phyloP scores from a whole-genome alignment of 148 eudicot species.

The Fagopyrum esculentum region DNA sequence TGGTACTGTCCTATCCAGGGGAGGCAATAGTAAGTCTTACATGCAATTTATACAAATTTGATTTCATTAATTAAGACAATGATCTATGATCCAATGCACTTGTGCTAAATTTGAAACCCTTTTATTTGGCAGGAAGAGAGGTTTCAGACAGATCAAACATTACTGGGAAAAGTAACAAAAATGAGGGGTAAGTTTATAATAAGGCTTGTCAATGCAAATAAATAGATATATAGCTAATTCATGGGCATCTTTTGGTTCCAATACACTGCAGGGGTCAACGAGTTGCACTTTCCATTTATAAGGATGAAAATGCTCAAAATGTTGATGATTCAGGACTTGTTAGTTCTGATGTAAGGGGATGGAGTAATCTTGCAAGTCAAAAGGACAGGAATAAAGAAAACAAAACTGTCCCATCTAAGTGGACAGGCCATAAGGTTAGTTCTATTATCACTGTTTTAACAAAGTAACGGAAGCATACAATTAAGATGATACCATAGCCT shows the following conservation, averaged over 20 bases:
- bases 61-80: neutral
- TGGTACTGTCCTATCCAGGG: slow-evolving; percentile 61
- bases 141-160: slow-evolving; percentile 39
- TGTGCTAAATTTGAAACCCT: slow-evolving; percentile 18
- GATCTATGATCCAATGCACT: neutral
- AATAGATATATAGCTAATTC: neutral
- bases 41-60: neutral
- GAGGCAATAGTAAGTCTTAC: slow-evolving; percentile 35
- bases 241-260: neutral
- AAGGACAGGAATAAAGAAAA: slow-evolving; percentile 94
- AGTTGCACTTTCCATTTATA: slow-evolving; percentile 44
- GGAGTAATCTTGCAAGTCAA: slow-evolving; percentile 77
- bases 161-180: slow-evolving; percentile 31
- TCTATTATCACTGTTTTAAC: slow-evolving; percentile 1
- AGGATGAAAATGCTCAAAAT: slow-evolving; percentile 36
- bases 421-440: slow-evolving; percentile 74
- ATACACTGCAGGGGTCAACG: slow-evolving; percentile 39
- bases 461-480: neutral
- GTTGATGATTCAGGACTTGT: slow-evolving; percentile 29
- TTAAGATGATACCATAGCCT: neutral
- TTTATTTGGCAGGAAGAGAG: slow-evolving; percentile 41
- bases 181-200: neutral
- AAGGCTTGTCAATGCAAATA: neutral
- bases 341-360: slow-evolving; percentile 38
- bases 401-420: slow-evolving; percentile 70